phyloP scores from a whole-genome alignment of 768 basidiomycete species.

The Calocybe indica region DNA sequence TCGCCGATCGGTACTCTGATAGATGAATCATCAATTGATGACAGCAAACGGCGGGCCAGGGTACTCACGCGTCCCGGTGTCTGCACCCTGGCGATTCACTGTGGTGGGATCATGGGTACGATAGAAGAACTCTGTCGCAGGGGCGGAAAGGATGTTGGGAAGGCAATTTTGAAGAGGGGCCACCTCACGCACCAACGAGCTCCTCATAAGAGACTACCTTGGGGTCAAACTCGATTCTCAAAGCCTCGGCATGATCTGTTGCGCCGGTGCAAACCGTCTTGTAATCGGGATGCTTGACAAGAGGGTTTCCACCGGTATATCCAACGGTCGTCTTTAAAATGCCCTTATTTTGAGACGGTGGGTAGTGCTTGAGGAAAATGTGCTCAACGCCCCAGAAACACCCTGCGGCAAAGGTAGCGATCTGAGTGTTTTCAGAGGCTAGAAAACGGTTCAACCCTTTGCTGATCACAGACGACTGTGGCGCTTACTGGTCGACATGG shows the following conservation, averaged over 20 bases:
- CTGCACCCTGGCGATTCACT: conserved; percentile 69
- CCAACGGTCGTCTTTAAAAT: conserved; percentile 73
- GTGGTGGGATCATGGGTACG: conserved; percentile 93
- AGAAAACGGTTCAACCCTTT: neutral
- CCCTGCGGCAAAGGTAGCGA: conserved; percentile 50
- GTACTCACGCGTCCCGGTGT: conserved; percentile 70
- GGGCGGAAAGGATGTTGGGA: neutral
- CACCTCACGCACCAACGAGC: conserved; percentile 66
- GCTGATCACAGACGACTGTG: neutral
- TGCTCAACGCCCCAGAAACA: conserved; percentile 90
- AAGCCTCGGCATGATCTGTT: conserved; percentile 87
- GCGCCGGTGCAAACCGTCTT: conserved; percentile 68
- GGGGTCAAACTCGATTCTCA: conserved; percentile 85
- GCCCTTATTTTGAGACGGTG: conserved; percentile 64
- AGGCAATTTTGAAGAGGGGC: neutral
- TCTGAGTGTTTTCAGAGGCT: conserved; percentile 21
- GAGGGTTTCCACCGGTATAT: conserved; percentile 67
- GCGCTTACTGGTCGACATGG: conserved; percentile 33
- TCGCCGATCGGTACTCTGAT: conserved; percentile 88
- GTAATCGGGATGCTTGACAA: conserved; percentile 58
- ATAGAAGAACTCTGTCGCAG: conserved; percentile 78
- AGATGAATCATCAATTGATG: neutral
- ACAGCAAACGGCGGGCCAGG: neutral
- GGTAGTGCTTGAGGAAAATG: conserved; percentile 77
- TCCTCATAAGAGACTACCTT: conserved; percentile 71